phyloP scores from a whole-genome alignment of 2,329 filamentous ascomycete genomes.

The Neonectria punicea region DNA sequence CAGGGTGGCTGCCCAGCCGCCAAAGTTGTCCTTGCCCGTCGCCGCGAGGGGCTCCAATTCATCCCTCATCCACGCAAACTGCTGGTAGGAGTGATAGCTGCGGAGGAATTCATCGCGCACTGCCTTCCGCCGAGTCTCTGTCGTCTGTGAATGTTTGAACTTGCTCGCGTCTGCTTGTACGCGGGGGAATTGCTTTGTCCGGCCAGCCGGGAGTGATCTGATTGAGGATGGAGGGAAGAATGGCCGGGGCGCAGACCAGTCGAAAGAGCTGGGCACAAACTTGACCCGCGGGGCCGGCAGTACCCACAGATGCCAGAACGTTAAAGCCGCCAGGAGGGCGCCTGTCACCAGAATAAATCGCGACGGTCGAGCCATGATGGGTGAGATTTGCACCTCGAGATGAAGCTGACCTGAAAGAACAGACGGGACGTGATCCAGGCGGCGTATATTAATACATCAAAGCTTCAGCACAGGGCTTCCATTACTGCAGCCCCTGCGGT shows the following conservation, averaged over 20 bases:
- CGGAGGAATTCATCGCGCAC: slow-evolving; percentile 56
- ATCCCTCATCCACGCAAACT: slow-evolving; percentile 63
- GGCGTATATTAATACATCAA: background rate
- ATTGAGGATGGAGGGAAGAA: slow-evolving; percentile 46
- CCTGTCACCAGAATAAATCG: slow-evolving; percentile 15
- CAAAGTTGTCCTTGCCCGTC: slow-evolving; percentile 58
- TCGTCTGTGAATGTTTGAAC: slow-evolving; percentile 31
- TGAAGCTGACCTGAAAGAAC: background rate
- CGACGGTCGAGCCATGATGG: slow-evolving; percentile 13
- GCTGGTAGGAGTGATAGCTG: slow-evolving; percentile 63
- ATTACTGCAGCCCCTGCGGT: background rate
- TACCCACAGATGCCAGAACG: slow-evolving; percentile 36
- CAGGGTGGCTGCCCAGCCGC: slow-evolving; percentile 68
- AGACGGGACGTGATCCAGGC: slow-evolving; percentile 2
- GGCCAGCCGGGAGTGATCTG: slow-evolving; percentile 45
- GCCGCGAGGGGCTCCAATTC: slow-evolving; percentile 63
- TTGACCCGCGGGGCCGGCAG: slow-evolving; percentile 20
- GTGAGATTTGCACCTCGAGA: background rate
- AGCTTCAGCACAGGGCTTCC: background rate
- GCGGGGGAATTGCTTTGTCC: slow-evolving; percentile 39
- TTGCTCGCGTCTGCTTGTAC: slow-evolving; percentile 45
- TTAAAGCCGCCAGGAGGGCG: slow-evolving; percentile 26
- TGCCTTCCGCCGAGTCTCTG: slow-evolving; percentile 48
- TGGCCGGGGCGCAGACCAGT: slow-evolving; percentile 45
- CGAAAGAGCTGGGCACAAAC: slow-evolving; percentile 42